These are phyloP conservation scores for Periconia digitata DNA, from an alignment of 2,329 filamentous ascomycete species.

Conservation along the genomic window DNA sequence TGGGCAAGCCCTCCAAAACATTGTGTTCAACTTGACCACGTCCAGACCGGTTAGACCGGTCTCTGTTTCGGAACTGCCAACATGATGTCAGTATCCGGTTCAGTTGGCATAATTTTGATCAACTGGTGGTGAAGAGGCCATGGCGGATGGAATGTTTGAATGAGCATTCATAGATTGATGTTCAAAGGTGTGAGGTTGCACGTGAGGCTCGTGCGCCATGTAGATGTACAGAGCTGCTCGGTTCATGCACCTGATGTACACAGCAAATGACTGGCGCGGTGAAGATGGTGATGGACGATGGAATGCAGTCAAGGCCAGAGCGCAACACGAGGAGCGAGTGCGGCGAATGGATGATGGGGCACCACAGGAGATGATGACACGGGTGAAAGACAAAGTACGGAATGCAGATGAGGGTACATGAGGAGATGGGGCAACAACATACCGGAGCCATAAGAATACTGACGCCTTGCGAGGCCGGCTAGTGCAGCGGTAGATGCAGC, in stretches of 20 bases:
- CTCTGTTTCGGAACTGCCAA: conserved; percentile 57
- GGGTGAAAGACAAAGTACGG: background rate
- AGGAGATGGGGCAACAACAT: conserved; percentile 18
- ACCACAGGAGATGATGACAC: background rate
- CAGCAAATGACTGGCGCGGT: background rate
- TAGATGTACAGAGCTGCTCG: background rate
- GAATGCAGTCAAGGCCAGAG: too few species aligned
- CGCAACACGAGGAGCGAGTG: too few species aligned
- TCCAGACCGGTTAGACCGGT: conserved; percentile 59
- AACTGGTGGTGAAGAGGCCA: too few species aligned
- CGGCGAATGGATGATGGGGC: too few species aligned
- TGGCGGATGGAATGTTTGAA: too few species aligned
- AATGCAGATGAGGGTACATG: background rate
- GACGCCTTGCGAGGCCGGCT: conserved; percentile 17
- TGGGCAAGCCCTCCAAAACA: conserved; percentile 73
- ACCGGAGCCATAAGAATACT: conserved; percentile 36
- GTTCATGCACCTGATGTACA: background rate
- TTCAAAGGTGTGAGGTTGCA: background rate
- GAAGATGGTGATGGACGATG: background rate
- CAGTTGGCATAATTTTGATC: background rate
- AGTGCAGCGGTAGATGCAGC: conserved; percentile 15
- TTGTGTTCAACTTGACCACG: conserved; percentile 65
- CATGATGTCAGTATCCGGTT: conserved; percentile 22
- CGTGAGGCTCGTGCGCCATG: background rate
- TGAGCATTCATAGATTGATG: background rate